Evolutionary conservation across 164 flowering plant genomes (phyloP), one percentile per base, ranked within the genome.

Genomic region (Umbellularia californica): DNA sequence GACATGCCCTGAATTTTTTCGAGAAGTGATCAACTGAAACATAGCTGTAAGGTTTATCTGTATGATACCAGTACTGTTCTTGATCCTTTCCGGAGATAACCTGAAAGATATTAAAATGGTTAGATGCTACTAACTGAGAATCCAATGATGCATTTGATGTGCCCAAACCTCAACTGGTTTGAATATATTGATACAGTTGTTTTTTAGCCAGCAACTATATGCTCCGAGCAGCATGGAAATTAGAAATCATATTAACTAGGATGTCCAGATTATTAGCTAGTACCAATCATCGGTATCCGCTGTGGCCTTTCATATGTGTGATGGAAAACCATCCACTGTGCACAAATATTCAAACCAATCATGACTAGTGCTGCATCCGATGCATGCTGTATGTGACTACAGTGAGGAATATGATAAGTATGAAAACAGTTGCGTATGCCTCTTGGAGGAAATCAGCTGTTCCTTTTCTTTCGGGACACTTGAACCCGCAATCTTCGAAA

Each of bases 21-120:
- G 65, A 52, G 65, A 91, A 85, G 33, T 71, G 65, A 62, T 85
- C 80, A 13, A 82, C 85, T 0, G 92, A 83, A 15, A 89, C 73
- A 79, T 81, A 90, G 51, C 78, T 72, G 72, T 90, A 86, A 52
- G 89, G 83, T 27, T 72, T 70, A 12, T 84, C 80, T 7, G 76
- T 72, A 19, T 15, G 69, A 52, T 62, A 30, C 91, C 92, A 90
- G 76, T 89, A 88, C 69, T 89, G 89, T 58, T 69, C 86, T 80
- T 89, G 95, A 76, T 90, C 92, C 65, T 88, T 90, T 76, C 70
- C 82, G 3, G 91, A 89, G n/a, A 80, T 80, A 15, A 90, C 89
- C 92, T 90, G 83, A 20, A 82, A 23, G 12, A 2, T 52, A 58
- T 20, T 2, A n/a, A 35, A 10, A 50, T 13, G 24, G 24, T 63